These are phyloP conservation scores for Linum lewisii DNA, from an alignment of 345 rosid species.

Conservation along the genomic window DNA sequence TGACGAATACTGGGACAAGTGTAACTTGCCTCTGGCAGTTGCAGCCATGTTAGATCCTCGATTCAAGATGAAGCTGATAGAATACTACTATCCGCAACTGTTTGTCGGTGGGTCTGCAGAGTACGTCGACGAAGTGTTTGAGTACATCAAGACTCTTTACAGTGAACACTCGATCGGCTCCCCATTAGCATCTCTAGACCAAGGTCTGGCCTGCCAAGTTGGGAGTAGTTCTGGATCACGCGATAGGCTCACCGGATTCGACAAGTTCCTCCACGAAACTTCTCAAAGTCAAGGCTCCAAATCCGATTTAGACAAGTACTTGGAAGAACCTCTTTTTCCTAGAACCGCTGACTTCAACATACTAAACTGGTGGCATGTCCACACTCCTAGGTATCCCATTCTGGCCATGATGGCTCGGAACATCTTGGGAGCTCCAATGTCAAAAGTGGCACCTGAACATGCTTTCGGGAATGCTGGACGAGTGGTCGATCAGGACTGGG, in stretches of 20 bases:
- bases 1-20: conserved; percentile 65
- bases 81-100: conserved; percentile 59
- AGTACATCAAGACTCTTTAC: conserved; percentile 50
- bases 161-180: conserved; percentile 60
- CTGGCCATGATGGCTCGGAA: conserved; percentile 77
- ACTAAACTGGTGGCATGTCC: conserved; percentile 83
- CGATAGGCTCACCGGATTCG: conserved; percentile 57
- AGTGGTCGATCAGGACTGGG: conserved; percentile 41
- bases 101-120: conserved; percentile 44
- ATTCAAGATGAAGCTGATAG: conserved; percentile 72
- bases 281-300: conserved; percentile 38
- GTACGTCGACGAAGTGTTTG: conserved; percentile 44
- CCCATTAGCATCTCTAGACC: conserved; percentile 45
- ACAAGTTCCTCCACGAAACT: conserved; percentile 54
- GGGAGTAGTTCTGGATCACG: conserved; percentile 24
- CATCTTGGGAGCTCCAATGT: conserved; percentile 52
- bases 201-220: conserved; percentile 43
- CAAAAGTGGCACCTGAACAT: conserved; percentile 33
- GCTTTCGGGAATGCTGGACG: conserved; percentile 33
- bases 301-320: conserved; percentile 64
- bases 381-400: conserved; percentile 61
- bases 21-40: conserved; percentile 55
- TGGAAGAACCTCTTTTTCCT: conserved; percentile 81
- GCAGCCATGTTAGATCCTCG: conserved; percentile 78
- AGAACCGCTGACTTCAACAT: conserved; percentile 51